phyloP scores from a whole-genome alignment of 2,329 filamentous ascomycete species.

The Stagonosporopsis tanaceti region DNA sequence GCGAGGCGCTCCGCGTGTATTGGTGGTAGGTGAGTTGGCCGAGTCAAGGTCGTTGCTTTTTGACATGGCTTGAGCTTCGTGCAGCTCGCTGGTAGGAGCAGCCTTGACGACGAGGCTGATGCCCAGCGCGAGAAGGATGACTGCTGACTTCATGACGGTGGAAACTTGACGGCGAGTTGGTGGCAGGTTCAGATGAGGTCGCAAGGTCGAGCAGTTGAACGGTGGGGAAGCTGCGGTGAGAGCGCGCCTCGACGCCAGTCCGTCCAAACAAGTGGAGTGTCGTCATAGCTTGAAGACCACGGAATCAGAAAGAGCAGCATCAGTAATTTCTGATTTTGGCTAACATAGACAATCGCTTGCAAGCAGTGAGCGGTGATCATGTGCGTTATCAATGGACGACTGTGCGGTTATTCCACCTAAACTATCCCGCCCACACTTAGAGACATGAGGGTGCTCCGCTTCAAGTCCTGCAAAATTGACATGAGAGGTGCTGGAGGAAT shows the following conservation, averaged over 20 bases:
- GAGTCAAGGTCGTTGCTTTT: not conserved
- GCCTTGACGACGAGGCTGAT: not conserved
- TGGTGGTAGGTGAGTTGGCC: not conserved
- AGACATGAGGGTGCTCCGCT: too few relatives aligned
- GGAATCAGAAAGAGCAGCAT: not conserved
- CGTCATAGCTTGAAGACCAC: not conserved
- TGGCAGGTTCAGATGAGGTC: not conserved
- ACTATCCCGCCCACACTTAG: too few relatives aligned
- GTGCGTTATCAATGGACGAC: too few relatives aligned
- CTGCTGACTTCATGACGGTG: not conserved
- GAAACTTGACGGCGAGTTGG: too few relatives aligned
- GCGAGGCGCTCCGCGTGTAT: not conserved
- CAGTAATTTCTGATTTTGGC: not conserved
- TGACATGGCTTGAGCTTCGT: not conserved
- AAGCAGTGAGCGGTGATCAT: not conserved
- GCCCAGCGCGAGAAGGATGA: not conserved
- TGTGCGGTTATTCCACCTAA: too few relatives aligned
- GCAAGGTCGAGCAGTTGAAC: not conserved
- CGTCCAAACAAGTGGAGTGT: not conserved
- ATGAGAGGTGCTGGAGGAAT: too few relatives aligned
- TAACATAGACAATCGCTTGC: not conserved
- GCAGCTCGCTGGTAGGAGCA: not conserved
- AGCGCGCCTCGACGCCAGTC: too few relatives aligned
- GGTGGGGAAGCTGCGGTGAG: not conserved
- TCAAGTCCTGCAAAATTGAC: too few relatives aligned